Conservation (phyloP, 164 flowering plant genomes). For the Annona cherimola region DNA sequence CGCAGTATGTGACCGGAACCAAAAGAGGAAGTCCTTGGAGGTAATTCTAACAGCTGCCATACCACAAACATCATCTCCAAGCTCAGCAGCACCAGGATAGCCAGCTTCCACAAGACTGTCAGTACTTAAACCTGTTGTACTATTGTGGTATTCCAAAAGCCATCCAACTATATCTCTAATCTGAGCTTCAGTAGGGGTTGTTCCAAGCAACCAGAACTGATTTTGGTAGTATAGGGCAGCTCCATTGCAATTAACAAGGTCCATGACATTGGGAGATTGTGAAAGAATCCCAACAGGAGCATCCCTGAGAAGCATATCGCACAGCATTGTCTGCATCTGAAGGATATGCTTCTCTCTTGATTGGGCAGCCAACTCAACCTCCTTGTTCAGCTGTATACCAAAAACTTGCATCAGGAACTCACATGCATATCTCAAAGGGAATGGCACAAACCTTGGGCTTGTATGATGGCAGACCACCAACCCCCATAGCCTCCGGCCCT, state of each 20-base stretch:
- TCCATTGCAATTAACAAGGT: constrained; percentile 75
- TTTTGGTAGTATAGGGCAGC: constrained; percentile 56
- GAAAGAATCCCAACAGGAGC: constrained; percentile 62
- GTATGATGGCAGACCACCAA: constrained; percentile 80
- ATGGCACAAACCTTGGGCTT: constrained; percentile 60
- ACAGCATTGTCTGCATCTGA: constrained; percentile 57
- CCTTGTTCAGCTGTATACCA: constrained; percentile 61
- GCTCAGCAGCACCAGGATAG: constrained; percentile 50
- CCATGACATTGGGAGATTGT: constrained; percentile 73
- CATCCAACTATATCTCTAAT: constrained; percentile 50
- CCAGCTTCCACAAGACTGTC: constrained; percentile 77
- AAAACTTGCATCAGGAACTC: constrained; percentile 74
- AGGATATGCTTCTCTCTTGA: constrained; percentile 65
- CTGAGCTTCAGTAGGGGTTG: constrained; percentile 63
- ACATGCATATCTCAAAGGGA: constrained; percentile 72
- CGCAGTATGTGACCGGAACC: constrained; percentile 76
- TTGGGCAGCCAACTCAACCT: constrained; percentile 60
- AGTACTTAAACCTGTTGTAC: constrained; percentile 59
- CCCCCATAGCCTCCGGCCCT: constrained; percentile 65
- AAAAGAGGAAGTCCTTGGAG: constrained; percentile 59
- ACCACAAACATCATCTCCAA: constrained; percentile 74
- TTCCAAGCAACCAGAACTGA: constrained; percentile 58
- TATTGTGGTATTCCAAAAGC: constrained; percentile 49
- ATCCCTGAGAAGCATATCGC: constrained; percentile 77
- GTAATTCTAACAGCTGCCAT: constrained; percentile 62